phyloP scores from a whole-genome alignment of 2,329 filamentous ascomycete species.

The Xylaria sp. region DNA sequence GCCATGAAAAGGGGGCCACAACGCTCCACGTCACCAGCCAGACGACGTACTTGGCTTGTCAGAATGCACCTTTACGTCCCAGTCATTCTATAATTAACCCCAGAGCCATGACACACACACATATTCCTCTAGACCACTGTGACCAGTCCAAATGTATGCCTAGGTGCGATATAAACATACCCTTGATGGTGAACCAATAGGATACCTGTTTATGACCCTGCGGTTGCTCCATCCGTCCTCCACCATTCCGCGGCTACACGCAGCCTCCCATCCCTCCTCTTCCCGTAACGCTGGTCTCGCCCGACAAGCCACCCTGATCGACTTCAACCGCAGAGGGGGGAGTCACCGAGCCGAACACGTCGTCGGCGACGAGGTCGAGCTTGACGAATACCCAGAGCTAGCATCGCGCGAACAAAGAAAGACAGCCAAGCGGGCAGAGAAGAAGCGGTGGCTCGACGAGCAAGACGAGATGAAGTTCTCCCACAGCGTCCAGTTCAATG shows the following conservation, averaged over 20 bases:
- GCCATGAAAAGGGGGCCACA: too few species aligned
- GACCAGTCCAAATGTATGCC: conserved; percentile 5
- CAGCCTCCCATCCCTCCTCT: conserved; percentile 46
- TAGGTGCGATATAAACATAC: background rate
- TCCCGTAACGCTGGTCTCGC: conserved; percentile 40
- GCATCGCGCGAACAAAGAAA: conserved; percentile 44
- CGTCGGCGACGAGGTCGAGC: conserved; percentile 41
- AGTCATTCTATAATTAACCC: conserved; percentile 4
- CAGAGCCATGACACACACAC: conserved; percentile 21
- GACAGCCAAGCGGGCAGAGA: conserved; percentile 64
- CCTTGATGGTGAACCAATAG: background rate
- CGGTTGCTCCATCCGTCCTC: conserved; percentile 9
- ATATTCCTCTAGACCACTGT: conserved; percentile 9
- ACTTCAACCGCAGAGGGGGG: conserved; percentile 45
- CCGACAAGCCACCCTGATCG: conserved; percentile 39
- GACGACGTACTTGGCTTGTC: too few species aligned
- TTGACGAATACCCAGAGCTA: conserved; percentile 51
- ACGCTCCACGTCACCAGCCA: too few species aligned
- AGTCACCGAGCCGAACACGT: conserved; percentile 30
- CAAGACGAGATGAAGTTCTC: conserved; percentile 99
- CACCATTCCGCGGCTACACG: conserved; percentile 45
- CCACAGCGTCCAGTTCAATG: conserved; percentile 99
- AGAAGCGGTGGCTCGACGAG: conserved; percentile 76
- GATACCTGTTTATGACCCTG: background rate
- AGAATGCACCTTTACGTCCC: conserved; percentile 1